Evolutionary conservation across 2,329 filamentous ascomycete genomes (phyloP), one percentile per base, ranked within the genome.

Genomic region (Aspergillus hortae): DNA sequence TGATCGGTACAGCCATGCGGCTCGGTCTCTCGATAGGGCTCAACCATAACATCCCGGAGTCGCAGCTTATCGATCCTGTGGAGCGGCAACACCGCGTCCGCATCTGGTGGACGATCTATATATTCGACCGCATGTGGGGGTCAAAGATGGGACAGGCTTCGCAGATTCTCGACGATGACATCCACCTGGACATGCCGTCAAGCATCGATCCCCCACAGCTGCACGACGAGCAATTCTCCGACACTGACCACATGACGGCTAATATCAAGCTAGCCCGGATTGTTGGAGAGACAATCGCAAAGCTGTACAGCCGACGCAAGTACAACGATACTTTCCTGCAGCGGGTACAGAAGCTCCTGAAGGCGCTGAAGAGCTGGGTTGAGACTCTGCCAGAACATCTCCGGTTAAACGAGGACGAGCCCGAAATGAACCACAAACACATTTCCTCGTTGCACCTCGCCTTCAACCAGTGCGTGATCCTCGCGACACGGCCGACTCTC

Each of bases 71-170:
- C 25, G 65, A 68, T 43, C 65, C 70, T 0, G 68, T 67, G 1
- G 78, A 78, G 10, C 63, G 65, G 23, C 66, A 71, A 49, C 69
- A 71, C 33, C 66, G 68, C 2, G 61, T 70, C 27, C 59, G 68
- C 15, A 67, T 71, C 21, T 71, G 68, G 68, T 71, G 69, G 69
- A 70, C 68, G 7, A 69, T 70, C 43, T 71, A 71, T 53, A 69
- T 68, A 17, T 71, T 69, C 36, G 68, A 71, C 50, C 70, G 77
- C 2, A 74, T 80, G 67, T 78, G 73, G 70, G 75, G 75, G 3
- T 75, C 76, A 0, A 76, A 78, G 44, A 69, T 80, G 46, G 76
- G 77, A 0, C 71, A 79, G 21, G 76, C 78, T 0, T 70, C 76
- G 6, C 74, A 76, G 36, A 74, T 80, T 5, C 69, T 72, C 11